Conservation (phyloP, 495 filamentous ascomycete species). For the Neurospora sp. region DNA sequence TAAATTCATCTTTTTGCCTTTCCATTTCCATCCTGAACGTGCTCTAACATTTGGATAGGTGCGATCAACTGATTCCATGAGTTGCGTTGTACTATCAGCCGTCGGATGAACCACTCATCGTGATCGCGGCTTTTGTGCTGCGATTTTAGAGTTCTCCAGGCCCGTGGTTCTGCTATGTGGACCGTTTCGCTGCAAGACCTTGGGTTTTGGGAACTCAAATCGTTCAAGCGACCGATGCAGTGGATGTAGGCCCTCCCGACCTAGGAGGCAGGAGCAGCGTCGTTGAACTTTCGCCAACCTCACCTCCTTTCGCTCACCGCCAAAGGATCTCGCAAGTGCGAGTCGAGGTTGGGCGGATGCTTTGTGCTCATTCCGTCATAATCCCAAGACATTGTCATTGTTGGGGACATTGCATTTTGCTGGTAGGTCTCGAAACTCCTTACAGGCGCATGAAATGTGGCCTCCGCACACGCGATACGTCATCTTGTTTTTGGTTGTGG, state of each 20-base stretch:
- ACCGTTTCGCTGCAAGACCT: slow-evolving; percentile 8
- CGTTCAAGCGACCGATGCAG: slow-evolving; percentile 16
- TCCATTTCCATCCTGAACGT: background rate
- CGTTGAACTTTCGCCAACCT: background rate
- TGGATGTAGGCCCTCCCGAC: slow-evolving; percentile 4
- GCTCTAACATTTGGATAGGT: background rate
- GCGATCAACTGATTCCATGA: background rate
- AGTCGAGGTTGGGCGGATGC: background rate
- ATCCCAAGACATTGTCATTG: background rate
- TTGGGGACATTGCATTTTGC: background rate
- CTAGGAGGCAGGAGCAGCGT: background rate
- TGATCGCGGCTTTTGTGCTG: slow-evolving; percentile 2
- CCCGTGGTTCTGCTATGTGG: slow-evolving; percentile 12
- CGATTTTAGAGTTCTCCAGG: slow-evolving; percentile 4
- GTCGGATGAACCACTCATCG: background rate
- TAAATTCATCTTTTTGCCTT: background rate
- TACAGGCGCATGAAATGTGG: background rate
- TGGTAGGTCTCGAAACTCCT: background rate
- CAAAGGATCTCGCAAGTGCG: background rate
- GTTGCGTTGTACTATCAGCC: background rate
- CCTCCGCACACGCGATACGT: background rate
- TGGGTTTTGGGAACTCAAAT: slow-evolving; percentile 7
- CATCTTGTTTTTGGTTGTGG: background rate
- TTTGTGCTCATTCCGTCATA: background rate
- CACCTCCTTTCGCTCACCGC: background rate